Evolutionary conservation across 2,329 filamentous ascomycete genomes (phyloP), one percentile per base, ranked within the genome.

Genomic region (Colletotrichum sp.): DNA sequence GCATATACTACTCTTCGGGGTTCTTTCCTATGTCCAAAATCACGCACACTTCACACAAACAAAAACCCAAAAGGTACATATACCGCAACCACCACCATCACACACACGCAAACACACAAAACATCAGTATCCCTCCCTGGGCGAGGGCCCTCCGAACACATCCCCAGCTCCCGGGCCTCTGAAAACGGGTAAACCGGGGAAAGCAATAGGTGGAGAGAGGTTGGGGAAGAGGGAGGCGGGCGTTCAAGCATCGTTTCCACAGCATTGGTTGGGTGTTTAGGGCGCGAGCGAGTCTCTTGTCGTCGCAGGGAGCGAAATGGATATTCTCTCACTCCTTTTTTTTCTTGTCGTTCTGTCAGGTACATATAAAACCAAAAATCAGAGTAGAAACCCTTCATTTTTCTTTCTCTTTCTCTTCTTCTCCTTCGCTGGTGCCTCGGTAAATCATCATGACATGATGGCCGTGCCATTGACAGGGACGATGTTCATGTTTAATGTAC

Each of bases 241-340:
- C 71, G 60, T 71, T 74, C 48, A 66, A 71, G 60, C 60, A 66
- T 66, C 60, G 34, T 66, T 71, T 58, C 71, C 72, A 71, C 34
- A 34, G 68, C 72, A 71, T 75, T 58, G 52, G 68, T 66, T 52
- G 60, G 67, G 67, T 74, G 67, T 74, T 74, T 12, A 10, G 67
- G 71, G 71, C 67, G 71, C 71, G 69, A 70, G 71, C 71, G 69
- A 70, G 67, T 66, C 61, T 52, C 43, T 52, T 52, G 10, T 52
- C 28, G 71, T 66, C 61, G 48, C 67, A 56, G 60, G 48, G 67
- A 58, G 61, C 34, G 48, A 39, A 66, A 56, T 48, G 60, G 28
- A 66, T 55, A 39, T 72, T 67, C 22, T 48, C 34, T 62, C 52
- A 32, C 30, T 62, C 30, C 60, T 58, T 43, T 55, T 34, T 22